Base-by-base conservation (phyloP, 805 yeast genomes). In the Saturnispora galanensis region DNA sequence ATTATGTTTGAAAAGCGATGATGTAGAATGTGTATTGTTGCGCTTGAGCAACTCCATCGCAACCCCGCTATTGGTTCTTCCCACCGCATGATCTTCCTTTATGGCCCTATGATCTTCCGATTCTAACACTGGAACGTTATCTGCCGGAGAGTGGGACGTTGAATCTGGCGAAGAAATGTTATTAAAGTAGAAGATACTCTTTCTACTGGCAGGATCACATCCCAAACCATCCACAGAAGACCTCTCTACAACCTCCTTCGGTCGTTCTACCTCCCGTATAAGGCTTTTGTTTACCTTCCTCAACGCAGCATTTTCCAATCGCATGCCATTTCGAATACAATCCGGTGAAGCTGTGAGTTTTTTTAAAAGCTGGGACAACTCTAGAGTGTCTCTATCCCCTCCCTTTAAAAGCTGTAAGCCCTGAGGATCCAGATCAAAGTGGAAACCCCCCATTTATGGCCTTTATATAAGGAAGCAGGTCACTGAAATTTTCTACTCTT, bases 281-380 rank as follows among this genome's bases (percentile, higher is more conserved):
- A 64, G 42, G 31, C 57, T 57, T 33, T 60, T 52, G 42, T 64
- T 64, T 12, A 63, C 60, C 16, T 62, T 58, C 31, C 69, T 50
- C 68, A 67, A 63, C 40, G 64, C 56, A 11, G 63, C 54, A 44
- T 64, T 64, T 44, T 62, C 68, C 13, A 64, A 49, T 40, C 69
- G 47, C 39, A 55, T 56, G 26, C 68, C 68, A 42, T 63, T 60
- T 32, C 50, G 50, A 13, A 64, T 56, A 39, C 56, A 55, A 37
- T 56, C 60, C 18, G 63, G 54, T 1, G 13, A 31, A 13, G 31
- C 16, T 5, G 33, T 17, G 6, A 41, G 32, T 11, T 21, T 8
- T 28, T 37, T 29, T 15, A 37, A 15, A 7, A 42, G 37, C 37
- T 33, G 13, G 12, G 34, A 21, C 12, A 42, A 37, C 18, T 34